Percentiles rank a stretch among this genome's conserved stretches.
Conservation (phyloP, 2,329 filamentous ascomycete genomes). For the Ceratocystis colombiana region DNA sequence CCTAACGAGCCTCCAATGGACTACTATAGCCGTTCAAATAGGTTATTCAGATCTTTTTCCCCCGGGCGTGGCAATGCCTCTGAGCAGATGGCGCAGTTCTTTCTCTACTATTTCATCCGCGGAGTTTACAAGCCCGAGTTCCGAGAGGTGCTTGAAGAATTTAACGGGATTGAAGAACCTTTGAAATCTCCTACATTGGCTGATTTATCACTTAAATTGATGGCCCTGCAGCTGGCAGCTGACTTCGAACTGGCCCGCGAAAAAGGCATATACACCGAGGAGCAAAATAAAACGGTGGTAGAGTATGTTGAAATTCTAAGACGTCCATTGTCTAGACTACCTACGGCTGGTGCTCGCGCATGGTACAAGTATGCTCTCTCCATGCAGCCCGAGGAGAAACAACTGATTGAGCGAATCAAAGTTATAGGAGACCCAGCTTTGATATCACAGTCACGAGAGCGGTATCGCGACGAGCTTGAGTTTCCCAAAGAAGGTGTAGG, state of each 20-base stretch:
- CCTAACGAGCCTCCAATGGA: constrained; percentile 22
- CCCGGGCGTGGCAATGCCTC: constrained; percentile 30
- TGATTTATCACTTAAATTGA: constrained; percentile 42
- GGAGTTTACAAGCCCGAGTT: constrained; percentile 43
- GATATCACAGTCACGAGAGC: constrained; percentile 38
- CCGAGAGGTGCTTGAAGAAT: constrained; percentile 36
- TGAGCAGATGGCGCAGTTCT: constrained; percentile 36
- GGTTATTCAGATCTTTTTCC: constrained; percentile 33
- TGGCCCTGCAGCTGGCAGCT: constrained; percentile 44
- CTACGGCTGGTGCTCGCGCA: constrained; percentile 19
- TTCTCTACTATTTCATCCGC: constrained; percentile 25
- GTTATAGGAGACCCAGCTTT: constrained; percentile 42
- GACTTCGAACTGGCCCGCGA: constrained; percentile 47
- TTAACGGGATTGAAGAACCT: constrained; percentile 27
- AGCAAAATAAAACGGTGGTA: not conserved
- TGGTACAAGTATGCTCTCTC: constrained; percentile 33
- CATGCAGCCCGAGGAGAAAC: constrained; percentile 31
- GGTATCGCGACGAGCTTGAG: constrained; percentile 54
- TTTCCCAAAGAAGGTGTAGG: constrained; percentile 67
- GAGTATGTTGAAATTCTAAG: constrained; percentile 24
- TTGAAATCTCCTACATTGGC: constrained; percentile 30
- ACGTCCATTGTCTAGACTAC: constrained; percentile 18
- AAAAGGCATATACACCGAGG: constrained; percentile 37
- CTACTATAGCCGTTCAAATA: constrained; percentile 34
- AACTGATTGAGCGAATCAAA: constrained; percentile 38